Conservation (phyloP, 257 asterid species). For the Salvia miltiorrhiza region DNA sequence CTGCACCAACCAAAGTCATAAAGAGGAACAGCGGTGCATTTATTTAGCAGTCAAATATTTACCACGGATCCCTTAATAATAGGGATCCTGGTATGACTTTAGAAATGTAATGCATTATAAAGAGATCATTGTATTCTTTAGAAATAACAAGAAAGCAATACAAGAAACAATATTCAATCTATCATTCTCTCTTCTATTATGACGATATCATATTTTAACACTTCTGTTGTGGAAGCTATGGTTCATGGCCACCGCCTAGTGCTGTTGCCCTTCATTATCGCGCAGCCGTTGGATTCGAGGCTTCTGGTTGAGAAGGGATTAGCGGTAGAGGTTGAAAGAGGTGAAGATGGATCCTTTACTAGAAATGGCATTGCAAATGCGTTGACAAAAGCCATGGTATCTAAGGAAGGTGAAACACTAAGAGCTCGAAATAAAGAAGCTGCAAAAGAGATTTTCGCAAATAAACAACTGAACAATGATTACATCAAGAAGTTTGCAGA, state of each 20-base stretch:
- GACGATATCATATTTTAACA: too few relatives aligned
- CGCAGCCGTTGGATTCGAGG: slow-evolving; percentile 38
- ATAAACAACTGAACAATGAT: not conserved
- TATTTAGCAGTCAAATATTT: too few relatives aligned
- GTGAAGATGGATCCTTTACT: slow-evolving; percentile 34
- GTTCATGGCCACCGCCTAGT: slow-evolving; percentile 24
- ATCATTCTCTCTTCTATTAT: too few relatives aligned
- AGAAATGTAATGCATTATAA: too few relatives aligned
- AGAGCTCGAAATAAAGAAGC: slow-evolving; percentile 21
- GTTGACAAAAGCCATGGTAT: slow-evolving; percentile 16
- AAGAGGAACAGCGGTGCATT: too few relatives aligned
- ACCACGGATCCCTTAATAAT: too few relatives aligned
- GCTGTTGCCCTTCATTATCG: slow-evolving; percentile 30
- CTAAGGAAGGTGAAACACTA: slow-evolving; percentile 2
- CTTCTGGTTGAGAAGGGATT: slow-evolving; percentile 38
- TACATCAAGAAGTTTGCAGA: slow-evolving; percentile 2
- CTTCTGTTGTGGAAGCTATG: slow-evolving; percentile 29
- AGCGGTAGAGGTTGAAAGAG: slow-evolving; percentile 37
- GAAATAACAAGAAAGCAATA: too few relatives aligned
- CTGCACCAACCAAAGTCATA: too few relatives aligned
- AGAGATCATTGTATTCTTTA: too few relatives aligned
- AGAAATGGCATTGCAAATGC: slow-evolving; percentile 30
- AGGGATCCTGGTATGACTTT: too few relatives aligned
- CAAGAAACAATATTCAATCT: too few relatives aligned
- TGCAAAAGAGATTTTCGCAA: not conserved